A percentile compares a stretch with the other conserved stretches of the same genome.
These are phyloP conservation scores for Pyrenochaeta sp. DNA, from an alignment of 2,329 filamentous ascomycete species.

Conservation along the genomic window DNA sequence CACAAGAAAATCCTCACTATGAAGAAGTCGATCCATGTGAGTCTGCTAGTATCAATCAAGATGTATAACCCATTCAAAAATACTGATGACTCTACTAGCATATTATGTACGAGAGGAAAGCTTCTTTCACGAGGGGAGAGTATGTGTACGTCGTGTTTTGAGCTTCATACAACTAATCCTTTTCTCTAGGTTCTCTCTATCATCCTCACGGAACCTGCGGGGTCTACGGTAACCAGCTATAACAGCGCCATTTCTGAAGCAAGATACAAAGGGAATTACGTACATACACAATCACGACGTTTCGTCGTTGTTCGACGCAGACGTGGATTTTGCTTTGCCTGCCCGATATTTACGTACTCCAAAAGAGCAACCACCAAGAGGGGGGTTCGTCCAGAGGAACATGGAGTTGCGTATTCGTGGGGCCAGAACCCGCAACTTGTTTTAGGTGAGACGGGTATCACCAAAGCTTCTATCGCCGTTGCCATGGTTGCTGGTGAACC, in stretches of 20 bases:
- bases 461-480: conserved; percentile 47
- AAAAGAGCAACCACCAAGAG: conserved; percentile 45
- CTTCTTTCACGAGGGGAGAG: background rate
- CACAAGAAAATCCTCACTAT: background rate
- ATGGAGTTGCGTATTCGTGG: conserved; percentile 46
- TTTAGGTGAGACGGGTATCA: conserved; percentile 42
- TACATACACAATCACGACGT: conserved; percentile 20
- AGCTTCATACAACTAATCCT: too few relatives aligned
- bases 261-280: conserved; percentile 9
- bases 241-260: conserved; percentile 7
- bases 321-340: conserved; percentile 20
- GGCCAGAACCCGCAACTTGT: conserved; percentile 12
- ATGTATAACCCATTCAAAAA: background rate
- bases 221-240: background rate
- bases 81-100: background rate
- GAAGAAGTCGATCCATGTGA: background rate
- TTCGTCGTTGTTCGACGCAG: conserved; percentile 25
- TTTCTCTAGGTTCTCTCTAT: background rate
- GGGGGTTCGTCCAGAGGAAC: conserved; percentile 43
- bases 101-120: background rate
- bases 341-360: conserved; percentile 51
- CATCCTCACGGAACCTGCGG: background rate
- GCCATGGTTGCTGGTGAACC: conserved; percentile 3
- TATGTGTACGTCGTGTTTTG: too few relatives aligned
- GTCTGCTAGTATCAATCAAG: background rate